phyloP scores from a whole-genome alignment of 257 asterid species.

The Sherardia arvensis region DNA sequence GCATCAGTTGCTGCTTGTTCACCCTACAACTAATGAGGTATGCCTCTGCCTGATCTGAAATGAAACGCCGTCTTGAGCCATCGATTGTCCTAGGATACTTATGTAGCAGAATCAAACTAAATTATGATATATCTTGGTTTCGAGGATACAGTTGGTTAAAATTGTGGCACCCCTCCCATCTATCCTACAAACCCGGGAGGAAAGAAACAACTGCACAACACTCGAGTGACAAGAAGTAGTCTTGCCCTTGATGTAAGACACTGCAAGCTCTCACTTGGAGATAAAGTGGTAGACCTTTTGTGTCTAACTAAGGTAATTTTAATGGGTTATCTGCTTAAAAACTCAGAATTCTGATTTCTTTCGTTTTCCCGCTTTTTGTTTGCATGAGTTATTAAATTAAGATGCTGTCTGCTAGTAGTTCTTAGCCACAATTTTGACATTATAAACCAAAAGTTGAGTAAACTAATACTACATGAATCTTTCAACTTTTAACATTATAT shows the following conservation, averaged over 20 bases:
- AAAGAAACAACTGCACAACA: conserved; percentile 13
- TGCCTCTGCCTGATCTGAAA: not conserved
- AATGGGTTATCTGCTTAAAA: not conserved
- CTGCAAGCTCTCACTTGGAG: not conserved
- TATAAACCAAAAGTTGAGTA: not conserved
- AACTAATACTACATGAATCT: not conserved
- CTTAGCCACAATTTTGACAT: not conserved
- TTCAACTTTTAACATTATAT: not conserved
- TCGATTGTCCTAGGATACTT: not conserved
- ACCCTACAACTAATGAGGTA: conserved; percentile 68
- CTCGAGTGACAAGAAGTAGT: not conserved
- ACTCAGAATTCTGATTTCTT: not conserved
- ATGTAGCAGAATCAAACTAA: not conserved
- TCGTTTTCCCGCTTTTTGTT: not conserved
- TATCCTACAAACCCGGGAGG: conserved; percentile 37
- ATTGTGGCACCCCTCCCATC: conserved; percentile 63
- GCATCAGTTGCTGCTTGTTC: conserved; percentile 52
- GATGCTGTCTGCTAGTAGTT: not conserved
- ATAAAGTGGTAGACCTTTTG: not conserved
- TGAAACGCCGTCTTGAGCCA: not conserved
- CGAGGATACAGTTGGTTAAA: conserved; percentile 36
- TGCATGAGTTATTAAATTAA: not conserved
- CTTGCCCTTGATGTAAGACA: not conserved
- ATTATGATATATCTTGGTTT: not conserved
- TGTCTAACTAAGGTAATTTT: not conserved